Evolutionary conservation across 495 filamentous ascomycete species (phyloP), one percentile per base, ranked within the genome.

Genomic region (Echria macrotheca): DNA sequence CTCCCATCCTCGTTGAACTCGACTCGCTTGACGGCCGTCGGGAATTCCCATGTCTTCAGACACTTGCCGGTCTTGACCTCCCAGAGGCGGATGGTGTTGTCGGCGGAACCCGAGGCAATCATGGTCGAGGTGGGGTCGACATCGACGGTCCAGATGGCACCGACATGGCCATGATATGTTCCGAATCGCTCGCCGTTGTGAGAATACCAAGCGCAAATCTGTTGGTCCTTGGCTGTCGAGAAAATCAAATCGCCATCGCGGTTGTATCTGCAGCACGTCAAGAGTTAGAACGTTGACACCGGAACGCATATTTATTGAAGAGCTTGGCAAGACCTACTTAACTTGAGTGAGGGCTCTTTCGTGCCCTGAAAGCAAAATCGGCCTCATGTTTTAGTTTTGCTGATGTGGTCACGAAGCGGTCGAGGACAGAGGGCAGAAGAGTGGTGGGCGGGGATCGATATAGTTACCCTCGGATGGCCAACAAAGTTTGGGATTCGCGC

Each of bases 311-410:
- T n/a, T n/a, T n/a, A n/a, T n/a, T n/a, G n/a, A n/a, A n/a, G n/a
- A n/a, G n/a, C n/a, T 11, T 40, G 25, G n/a, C 26, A 18, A 11
- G 37, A 59, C 78, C 51, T 72, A 89, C 83, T 90, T 95, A 70
- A 98, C 94, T 69, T 99, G 93, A 63, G 90, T 97, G 67, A 99
- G 79, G 70, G 93, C 91, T 73, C 93, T 89, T 79, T 97, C 94
- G 81, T 99, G 93, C 72, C 93, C 93, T 70, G 87, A 82, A 58
- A 98, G 73, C 57, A 98, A 77, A 69, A 96, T 94, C 61, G 93
- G 93, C 70, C 94, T 84, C 93, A 98, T 98, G 44, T 66, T 78
- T 60, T 17, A 11, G 8, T 15, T 1, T 28, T 11, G 15, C 25
- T 40, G 23, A 33, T 52, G 18, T 32, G 14, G 38, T 48, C 29